phyloP scores from a whole-genome alignment of 1,139 yeast species.

The Pichia norvegensis region DNA sequence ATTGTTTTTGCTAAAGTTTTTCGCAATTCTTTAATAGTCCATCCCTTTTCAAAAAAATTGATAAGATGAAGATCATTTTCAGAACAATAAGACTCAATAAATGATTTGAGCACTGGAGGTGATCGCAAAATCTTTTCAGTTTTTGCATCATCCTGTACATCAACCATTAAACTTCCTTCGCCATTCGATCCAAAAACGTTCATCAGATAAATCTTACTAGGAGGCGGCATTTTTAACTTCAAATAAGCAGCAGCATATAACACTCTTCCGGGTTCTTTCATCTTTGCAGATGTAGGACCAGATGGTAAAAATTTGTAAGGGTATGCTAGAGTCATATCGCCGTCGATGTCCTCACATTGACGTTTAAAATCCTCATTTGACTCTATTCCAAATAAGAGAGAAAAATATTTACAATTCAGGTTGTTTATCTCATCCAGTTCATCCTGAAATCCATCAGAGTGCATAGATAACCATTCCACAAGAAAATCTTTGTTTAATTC shows the following conservation, averaged over 20 bases:
- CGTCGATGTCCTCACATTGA: constrained; percentile 14
- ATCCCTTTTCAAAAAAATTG: constrained; percentile 17
- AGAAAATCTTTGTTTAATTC: constrained; percentile 15
- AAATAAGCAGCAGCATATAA: constrained; percentile 25
- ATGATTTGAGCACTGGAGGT: constrained; percentile 10
- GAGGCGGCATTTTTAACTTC: constrained; percentile 22
- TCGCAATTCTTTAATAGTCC: constrained; percentile 5
- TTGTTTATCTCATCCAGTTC: constrained; percentile 8
- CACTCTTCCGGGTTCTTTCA: constrained; percentile 23
- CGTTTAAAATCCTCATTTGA: constrained; percentile 9
- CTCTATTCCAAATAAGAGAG: constrained; percentile 17
- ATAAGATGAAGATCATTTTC: constrained; percentile 4
- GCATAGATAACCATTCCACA: constrained; percentile 15
- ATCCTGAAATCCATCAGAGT: constrained; percentile 7
- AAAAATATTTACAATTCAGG: constrained; percentile 19
- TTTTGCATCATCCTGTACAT: constrained; percentile 13
- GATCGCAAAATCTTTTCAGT: constrained; percentile 6
- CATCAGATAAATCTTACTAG: constrained; percentile 24
- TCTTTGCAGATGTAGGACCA: constrained; percentile 13
- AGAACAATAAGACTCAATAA: constrained; percentile 13
- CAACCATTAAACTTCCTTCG: constrained; percentile 19
- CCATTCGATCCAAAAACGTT: constrained; percentile 21
- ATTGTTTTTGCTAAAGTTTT: constrained; percentile 1
- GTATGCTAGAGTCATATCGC: constrained; percentile 11
- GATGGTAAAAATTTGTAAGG: constrained; percentile 20